These are phyloP conservation scores for Achaetomium macrosporum DNA, from an alignment of 2,329 filamentous ascomycete species.

Conservation along the genomic window DNA sequence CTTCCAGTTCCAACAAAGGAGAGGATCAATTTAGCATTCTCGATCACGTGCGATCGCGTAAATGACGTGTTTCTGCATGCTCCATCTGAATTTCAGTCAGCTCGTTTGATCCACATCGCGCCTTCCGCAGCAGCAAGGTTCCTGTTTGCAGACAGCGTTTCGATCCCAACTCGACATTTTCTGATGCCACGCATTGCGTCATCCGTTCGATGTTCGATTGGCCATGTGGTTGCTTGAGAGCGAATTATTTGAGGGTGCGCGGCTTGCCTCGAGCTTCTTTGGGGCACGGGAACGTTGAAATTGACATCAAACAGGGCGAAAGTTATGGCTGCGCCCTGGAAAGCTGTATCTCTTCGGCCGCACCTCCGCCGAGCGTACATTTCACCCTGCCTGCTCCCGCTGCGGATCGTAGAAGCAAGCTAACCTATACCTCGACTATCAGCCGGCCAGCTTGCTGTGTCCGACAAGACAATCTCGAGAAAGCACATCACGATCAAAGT, in stretches of 20 bases:
- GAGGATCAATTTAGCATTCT: not conserved
- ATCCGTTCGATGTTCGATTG: not conserved
- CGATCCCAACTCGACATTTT: too few species aligned
- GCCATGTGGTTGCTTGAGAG: slow-evolving; percentile 62
- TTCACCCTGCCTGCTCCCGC: not conserved
- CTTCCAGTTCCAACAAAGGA: too few species aligned
- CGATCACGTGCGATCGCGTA: slow-evolving; percentile 16
- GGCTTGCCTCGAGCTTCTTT: not conserved
- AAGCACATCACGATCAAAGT: slow-evolving; percentile 80
- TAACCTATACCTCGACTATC: slow-evolving; percentile 1
- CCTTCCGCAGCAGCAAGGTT: not conserved
- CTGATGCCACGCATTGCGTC: too few species aligned
- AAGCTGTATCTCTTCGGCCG: slow-evolving; percentile 82
- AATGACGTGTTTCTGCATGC: slow-evolving; percentile 13
- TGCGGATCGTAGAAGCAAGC: not conserved
- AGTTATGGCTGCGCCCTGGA: slow-evolving; percentile 79
- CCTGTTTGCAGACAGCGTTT: not conserved
- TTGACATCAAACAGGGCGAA: slow-evolving; percentile 47
- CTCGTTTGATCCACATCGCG: not conserved
- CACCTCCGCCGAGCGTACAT: slow-evolving; percentile 59
- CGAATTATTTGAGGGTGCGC: slow-evolving; percentile 45
- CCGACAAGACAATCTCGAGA: slow-evolving; percentile 77
- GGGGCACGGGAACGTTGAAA: not conserved
- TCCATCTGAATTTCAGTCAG: not conserved
- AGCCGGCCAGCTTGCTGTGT: slow-evolving; percentile 65